Conservation (phyloP, 306 rosid species). For the apple (Malus domestica) region ASM211411v1 NC_041789.1:26623501-26624000, state of each 20-base stretch:
- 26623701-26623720: background rate
- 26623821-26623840: background rate
- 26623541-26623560: too few relatives aligned
- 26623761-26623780: background rate
- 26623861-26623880: constrained; percentile 44
- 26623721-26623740: background rate
- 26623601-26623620: background rate
- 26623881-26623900: background rate
- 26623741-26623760: background rate
- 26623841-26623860: constrained; percentile 46
- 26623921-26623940: background rate
- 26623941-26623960: background rate
- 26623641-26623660: background rate
- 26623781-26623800: background rate
- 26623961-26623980: too few relatives aligned
- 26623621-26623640: too few relatives aligned
- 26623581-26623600: background rate
- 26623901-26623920: background rate
- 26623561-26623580: background rate
- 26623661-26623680: background rate
- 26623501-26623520: background rate
- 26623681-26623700: background rate
- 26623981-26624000: background rate
- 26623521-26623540: too few relatives aligned
- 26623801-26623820: background rate